Percentiles rank a stretch among this genome's conserved stretches.
Conservation (phyloP, 306 rosid species). For the Cucurbita argyrosperma region DNA sequence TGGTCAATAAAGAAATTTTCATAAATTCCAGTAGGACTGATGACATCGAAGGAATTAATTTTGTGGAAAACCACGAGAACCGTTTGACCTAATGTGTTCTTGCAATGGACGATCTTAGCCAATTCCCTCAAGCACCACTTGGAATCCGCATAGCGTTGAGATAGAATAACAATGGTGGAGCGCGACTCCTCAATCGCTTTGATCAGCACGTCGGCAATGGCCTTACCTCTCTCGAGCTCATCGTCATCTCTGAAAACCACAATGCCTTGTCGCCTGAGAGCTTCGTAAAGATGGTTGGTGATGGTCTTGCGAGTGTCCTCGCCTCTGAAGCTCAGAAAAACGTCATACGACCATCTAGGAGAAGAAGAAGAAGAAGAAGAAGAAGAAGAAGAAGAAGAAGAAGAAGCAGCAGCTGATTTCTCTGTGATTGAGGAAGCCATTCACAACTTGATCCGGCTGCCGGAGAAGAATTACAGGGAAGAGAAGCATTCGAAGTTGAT, state of each 20-base stretch:
- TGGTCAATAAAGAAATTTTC: constrained; percentile 7
- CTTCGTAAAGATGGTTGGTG: neutral
- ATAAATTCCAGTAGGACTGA: constrained; percentile 7
- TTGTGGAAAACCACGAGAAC: neutral
- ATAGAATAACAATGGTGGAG: neutral
- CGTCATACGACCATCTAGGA: neutral
- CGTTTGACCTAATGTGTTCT: neutral
- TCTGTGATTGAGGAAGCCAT: too few relatives aligned
- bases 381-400: neutral
- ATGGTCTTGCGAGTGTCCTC: neutral
- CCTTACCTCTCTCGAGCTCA: neutral
- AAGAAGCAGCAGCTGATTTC: too few relatives aligned
- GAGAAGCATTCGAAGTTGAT: too few relatives aligned
- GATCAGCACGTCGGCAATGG: neutral
- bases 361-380: neutral
- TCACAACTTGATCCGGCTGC: too few relatives aligned
- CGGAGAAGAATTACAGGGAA: too few relatives aligned
- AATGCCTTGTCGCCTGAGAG: neutral
- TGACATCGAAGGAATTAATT: neutral
- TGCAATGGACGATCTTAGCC: neutral
- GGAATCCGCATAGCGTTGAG: neutral
- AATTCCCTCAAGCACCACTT: constrained; percentile 10
- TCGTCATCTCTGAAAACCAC: constrained; percentile 4
- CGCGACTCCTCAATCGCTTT: neutral
- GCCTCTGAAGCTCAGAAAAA: constrained; percentile 6